Evolutionary conservation across 768 basidiomycete genomes (phyloP).

Genomic region (Lactifluus subvellereus): DNA sequence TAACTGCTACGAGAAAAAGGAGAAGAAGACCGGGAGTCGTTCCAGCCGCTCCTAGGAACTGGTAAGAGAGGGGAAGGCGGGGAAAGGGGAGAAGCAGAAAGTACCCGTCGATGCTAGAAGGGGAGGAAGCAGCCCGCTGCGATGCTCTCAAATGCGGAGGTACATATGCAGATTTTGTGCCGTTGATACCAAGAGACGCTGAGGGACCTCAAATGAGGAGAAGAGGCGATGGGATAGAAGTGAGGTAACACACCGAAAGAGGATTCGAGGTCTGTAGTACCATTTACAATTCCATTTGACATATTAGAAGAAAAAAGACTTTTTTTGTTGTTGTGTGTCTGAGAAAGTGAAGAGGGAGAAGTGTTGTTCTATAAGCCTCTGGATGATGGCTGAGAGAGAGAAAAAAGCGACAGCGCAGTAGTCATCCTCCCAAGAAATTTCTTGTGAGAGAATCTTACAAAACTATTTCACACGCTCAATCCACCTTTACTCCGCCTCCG

Average conservation of each 20-base stretch:
- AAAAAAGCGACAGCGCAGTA: conserved; percentile 14
- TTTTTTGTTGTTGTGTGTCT: conserved; percentile 16
- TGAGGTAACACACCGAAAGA: conserved; percentile 45
- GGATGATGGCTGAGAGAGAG: conserved; percentile 33
- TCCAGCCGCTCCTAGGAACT: conserved; percentile 58
- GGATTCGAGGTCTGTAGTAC: conserved; percentile 61
- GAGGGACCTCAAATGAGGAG: conserved; percentile 11
- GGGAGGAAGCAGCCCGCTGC: conserved; percentile 75
- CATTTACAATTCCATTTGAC: conserved; percentile 90
- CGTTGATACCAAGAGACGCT: conserved; percentile 74
- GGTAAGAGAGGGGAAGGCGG: conserved; percentile 7
- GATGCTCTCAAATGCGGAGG: conserved; percentile 81
- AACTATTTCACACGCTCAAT: conserved; percentile 5
- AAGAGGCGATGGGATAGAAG: neutral
- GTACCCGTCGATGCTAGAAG: conserved; percentile 47
- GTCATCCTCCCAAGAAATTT: conserved; percentile 16
- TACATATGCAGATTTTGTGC: conserved; percentile 73
- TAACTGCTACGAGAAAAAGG: conserved; percentile 44
- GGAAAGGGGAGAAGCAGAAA: conserved; percentile 22
- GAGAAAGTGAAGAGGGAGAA: conserved; percentile 25
- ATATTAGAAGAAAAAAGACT: conserved; percentile 48
- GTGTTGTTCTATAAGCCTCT: conserved; percentile 35
- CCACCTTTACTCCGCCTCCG: neutral
- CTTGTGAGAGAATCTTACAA: conserved; percentile 21
- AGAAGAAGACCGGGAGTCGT: conserved; percentile 63